Percentiles rank a stretch among this genome's conserved stretches.
Conservation (phyloP, 176 grass and related monocot species). For the Zoysia pacifica region DNA sequence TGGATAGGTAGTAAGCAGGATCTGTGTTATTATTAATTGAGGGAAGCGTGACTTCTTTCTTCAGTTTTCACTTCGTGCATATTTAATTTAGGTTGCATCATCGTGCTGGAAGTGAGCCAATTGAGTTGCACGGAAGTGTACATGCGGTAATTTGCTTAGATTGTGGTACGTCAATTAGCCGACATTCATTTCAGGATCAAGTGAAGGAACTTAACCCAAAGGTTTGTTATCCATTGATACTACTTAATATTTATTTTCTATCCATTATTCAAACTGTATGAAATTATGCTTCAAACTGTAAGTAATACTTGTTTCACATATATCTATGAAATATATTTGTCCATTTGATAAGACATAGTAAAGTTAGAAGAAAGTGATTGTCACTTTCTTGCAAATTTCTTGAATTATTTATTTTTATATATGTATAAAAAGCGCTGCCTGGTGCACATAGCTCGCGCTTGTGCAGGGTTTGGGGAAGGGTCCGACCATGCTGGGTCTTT, state of each 20-base stretch:
- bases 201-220: conserved; percentile 89
- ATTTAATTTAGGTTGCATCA: conserved; percentile 79
- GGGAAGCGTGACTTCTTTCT: conserved; percentile 16
- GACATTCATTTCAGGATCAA: conserved; percentile 81
- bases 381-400: conserved; percentile 12
- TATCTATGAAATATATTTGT: not conserved
- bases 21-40: conserved; percentile 3
- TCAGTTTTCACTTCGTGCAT: conserved; percentile 17
- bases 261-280: conserved; percentile 2
- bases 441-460: too few relatives aligned
- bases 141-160: conserved; percentile 80
- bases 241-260: conserved; percentile 9
- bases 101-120: conserved; percentile 75
- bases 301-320: not conserved
- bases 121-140: conserved; percentile 93
- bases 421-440: not conserved
- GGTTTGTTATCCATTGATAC: conserved; percentile 46
- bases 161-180: conserved; percentile 59
- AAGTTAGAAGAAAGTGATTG: not conserved
- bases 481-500: too few relatives aligned
- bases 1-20: conserved; percentile 67
- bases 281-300: not conserved
- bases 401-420: not conserved
- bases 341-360: not conserved
- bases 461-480: too few relatives aligned